phyloP scores from a whole-genome alignment of 495 filamentous ascomycete genomes.

The Neurospora sp. region DNA sequence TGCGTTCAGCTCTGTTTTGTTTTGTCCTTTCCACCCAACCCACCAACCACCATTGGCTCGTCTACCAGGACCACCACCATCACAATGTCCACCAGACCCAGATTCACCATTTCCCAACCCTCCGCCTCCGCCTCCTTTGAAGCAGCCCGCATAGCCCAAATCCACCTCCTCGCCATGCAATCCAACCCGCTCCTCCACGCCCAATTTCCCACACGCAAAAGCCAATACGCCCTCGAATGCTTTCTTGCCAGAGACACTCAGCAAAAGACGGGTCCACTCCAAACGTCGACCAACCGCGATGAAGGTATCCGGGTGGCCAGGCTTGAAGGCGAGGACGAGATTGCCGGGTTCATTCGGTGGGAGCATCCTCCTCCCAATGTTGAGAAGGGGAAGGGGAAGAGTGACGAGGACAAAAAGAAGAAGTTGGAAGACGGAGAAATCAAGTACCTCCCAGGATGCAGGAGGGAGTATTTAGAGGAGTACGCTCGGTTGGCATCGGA shows the following conservation, averaged over 20 bases:
- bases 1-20: not conserved
- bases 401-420: not conserved
- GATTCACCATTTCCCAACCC: slow-evolving; percentile 6
- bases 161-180: slow-evolving; percentile 35
- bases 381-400: slow-evolving; percentile 10
- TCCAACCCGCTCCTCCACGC: slow-evolving; percentile 29
- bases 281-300: not conserved
- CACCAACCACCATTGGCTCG: not conserved
- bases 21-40: not conserved
- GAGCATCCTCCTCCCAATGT: not conserved
- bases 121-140: slow-evolving; percentile 8
- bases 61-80: not conserved
- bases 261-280: not conserved
- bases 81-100: not conserved
- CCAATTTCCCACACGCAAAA: slow-evolving; percentile 31
- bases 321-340: slow-evolving; percentile 12
- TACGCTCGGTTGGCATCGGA: slow-evolving; percentile 24
- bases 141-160: slow-evolving; percentile 30
- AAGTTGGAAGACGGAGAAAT: slow-evolving; percentile 16
- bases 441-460: slow-evolving; percentile 7
- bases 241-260: slow-evolving; percentile 18
- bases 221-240: slow-evolving; percentile 11
- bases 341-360: slow-evolving; percentile 34
- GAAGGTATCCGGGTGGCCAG: not conserved
- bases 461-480: slow-evolving; percentile 19